These are phyloP conservation scores for Beauveria sp. DNA, from an alignment of 2,329 filamentous ascomycete genomes.

Conservation along the genomic window DNA sequence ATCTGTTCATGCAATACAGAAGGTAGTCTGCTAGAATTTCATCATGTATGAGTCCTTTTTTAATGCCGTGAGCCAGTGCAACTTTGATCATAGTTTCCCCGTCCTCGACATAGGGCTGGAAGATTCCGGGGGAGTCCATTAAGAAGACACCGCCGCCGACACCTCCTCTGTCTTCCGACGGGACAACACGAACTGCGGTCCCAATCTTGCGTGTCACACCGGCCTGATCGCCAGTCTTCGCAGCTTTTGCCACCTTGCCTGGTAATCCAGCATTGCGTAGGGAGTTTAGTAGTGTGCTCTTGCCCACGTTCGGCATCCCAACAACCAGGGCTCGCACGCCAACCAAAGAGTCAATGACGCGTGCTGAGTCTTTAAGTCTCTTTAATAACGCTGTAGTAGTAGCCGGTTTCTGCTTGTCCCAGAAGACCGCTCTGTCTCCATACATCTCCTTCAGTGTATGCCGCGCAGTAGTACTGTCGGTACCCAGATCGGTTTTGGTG, in stretches of 20 bases:
- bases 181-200: constrained; percentile 69
- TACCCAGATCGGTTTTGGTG: constrained; percentile 76
- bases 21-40: constrained; percentile 84
- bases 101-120: constrained; percentile 82
- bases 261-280: constrained; percentile 59
- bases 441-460: constrained; percentile 26
- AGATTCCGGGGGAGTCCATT: constrained; percentile 89
- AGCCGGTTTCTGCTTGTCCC: constrained; percentile 29
- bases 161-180: constrained; percentile 31
- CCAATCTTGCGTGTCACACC: constrained; percentile 83
- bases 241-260: constrained; percentile 53
- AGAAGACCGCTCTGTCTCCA: constrained; percentile 34
- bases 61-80: constrained; percentile 84
- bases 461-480: constrained; percentile 23
- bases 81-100: constrained; percentile 89
- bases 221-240: constrained; percentile 76
- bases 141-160: constrained; percentile 65
- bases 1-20: constrained; percentile 72
- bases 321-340: constrained; percentile 83
- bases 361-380: constrained; percentile 26
- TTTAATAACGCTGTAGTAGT: constrained; percentile 33
- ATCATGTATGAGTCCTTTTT: constrained; percentile 74
- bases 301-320: constrained; percentile 97
- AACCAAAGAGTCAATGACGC: constrained; percentile 50
- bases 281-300: constrained; percentile 87